Evolutionary conservation across 257 asterid species (phyloP).

Genomic region (Penstemon barbatus): DNA sequence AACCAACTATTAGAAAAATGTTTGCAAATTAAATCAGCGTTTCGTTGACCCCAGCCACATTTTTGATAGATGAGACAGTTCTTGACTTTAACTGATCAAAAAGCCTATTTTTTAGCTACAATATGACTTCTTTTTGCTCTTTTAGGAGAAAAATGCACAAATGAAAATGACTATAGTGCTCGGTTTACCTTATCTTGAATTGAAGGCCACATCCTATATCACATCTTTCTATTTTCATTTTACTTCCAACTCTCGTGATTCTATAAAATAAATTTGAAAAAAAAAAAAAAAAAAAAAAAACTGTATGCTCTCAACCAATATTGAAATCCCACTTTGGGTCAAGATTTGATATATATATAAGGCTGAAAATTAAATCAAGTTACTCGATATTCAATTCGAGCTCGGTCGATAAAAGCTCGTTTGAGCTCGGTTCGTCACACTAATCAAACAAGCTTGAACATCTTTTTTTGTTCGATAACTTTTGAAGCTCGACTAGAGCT

Average conservation of each 20-base stretch:
- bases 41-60: slow-evolving; percentile 1
- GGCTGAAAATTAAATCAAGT: no score
- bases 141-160: slow-evolving; percentile 2
- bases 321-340: neutral
- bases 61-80: slow-evolving; percentile 13
- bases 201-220: neutral
- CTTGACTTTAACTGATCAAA: slow-evolving; percentile 4
- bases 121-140: neutral
- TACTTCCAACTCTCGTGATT: slow-evolving; percentile 17
- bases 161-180: slow-evolving; percentile 25
- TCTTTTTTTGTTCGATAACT: no score
- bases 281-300: neutral
- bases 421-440: no score
- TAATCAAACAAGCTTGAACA: no score
- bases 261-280: neutral
- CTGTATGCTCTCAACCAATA: neutral
- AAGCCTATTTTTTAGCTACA: slow-evolving; percentile 19
- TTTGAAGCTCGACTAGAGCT: no score
- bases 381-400: no score
- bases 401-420: no score
- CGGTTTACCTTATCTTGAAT: slow-evolving; percentile 15
- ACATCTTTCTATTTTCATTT: slow-evolving; percentile 5
- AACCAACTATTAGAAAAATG: neutral
- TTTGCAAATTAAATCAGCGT: neutral
- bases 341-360: no score